phyloP scores from a whole-genome alignment of 2,329 filamentous ascomycete species.

The Talaromyces marneffei region DNA sequence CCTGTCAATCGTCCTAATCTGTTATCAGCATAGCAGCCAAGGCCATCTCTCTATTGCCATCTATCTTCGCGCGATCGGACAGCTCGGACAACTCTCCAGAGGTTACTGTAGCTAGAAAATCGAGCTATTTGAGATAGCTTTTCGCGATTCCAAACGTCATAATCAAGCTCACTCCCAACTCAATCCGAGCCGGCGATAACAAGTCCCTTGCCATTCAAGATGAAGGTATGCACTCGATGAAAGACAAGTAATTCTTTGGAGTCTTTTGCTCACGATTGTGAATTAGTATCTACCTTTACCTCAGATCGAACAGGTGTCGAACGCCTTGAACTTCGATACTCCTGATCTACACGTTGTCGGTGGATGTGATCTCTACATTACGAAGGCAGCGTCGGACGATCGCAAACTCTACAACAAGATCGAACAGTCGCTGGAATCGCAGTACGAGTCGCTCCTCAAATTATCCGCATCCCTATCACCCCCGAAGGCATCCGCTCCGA shows the following conservation, averaged over 20 bases:
- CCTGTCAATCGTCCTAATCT: slow-evolving; percentile 34
- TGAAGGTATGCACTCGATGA: slow-evolving; percentile 10
- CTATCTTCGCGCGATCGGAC: slow-evolving; percentile 34
- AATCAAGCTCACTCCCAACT: background rate
- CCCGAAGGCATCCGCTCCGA: slow-evolving; percentile 57
- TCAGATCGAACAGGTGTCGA: slow-evolving; percentile 86
- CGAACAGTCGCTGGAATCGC: slow-evolving; percentile 81
- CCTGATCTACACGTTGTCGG: slow-evolving; percentile 87
- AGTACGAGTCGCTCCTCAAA: slow-evolving; percentile 81
- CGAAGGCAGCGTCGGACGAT: slow-evolving; percentile 88
- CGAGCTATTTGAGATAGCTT: background rate
- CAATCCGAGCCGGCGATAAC: background rate
- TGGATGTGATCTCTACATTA: slow-evolving; percentile 94
- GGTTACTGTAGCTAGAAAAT: background rate
- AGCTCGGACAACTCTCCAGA: background rate
- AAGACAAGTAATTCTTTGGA: background rate
- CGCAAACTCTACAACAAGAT: slow-evolving; percentile 98
- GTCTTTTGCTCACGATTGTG: slow-evolving; percentile 15
- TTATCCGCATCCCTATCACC: slow-evolving; percentile 83
- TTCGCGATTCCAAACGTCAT: background rate
- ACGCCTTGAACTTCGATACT: slow-evolving; percentile 92
- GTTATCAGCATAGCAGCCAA: slow-evolving; percentile 39
- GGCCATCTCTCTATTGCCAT: slow-evolving; percentile 37
- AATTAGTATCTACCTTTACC: slow-evolving; percentile 80
- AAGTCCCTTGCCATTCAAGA: background rate